These are phyloP conservation scores for Pyrus hybrid DNA, from an alignment of 331 rosid species.

Conservation along the genomic window DNA sequence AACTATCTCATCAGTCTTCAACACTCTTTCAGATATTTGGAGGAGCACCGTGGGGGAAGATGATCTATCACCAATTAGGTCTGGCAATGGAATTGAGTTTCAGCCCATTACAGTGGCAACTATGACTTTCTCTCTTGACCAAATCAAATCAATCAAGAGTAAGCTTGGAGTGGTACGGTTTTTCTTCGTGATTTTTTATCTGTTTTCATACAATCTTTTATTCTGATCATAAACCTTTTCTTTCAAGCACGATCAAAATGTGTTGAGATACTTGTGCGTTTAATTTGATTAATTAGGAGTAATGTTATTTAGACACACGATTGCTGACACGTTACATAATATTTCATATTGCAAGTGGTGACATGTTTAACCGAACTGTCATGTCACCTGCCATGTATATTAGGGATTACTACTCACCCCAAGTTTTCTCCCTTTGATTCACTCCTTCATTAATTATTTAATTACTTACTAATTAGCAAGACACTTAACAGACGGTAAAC, in stretches of 20 bases:
- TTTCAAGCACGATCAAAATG: background rate
- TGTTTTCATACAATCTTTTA: too few relatives aligned
- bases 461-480: background rate
- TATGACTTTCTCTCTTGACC: slow-evolving; percentile 21
- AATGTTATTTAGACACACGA: too few relatives aligned
- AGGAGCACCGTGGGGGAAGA: slow-evolving; percentile 33
- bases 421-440: background rate
- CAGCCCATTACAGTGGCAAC: slow-evolving; percentile 16
- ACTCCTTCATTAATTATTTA: too few relatives aligned
- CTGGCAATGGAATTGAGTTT: slow-evolving; percentile 21
- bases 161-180: slow-evolving; percentile 38
- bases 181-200: too few relatives aligned
- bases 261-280: background rate
- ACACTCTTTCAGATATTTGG: slow-evolving; percentile 21
- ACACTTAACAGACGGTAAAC: background rate
- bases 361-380: background rate
- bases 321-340: too few relatives aligned
- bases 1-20: slow-evolving; percentile 5
- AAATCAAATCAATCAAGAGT: slow-evolving; percentile 22
- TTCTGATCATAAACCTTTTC: background rate
- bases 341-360: background rate
- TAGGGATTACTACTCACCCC: background rate
- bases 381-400: background rate
- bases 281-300: background rate
- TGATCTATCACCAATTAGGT: slow-evolving; percentile 39